Evolutionary conservation across 108 stramenopile genomes (phyloP).

Genomic region (Nitzschia putrida): DNA sequence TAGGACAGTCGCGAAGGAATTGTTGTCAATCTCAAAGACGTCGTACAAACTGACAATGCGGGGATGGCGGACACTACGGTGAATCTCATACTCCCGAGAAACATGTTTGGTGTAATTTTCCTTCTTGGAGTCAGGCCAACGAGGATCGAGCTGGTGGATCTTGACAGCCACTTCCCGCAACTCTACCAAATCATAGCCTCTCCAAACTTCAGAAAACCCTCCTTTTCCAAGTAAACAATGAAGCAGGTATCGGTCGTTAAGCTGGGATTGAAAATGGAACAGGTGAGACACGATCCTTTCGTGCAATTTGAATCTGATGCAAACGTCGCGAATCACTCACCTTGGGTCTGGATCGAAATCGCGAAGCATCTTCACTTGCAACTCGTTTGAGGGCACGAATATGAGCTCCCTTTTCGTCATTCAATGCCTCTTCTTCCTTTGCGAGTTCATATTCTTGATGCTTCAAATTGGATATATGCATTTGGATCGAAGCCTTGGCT

Average conservation of each 20-base stretch:
- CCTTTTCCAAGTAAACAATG: slow-evolving; percentile 92
- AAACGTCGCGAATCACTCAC: slow-evolving; percentile 27
- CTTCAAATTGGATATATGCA: slow-evolving; percentile 63
- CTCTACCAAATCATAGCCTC: slow-evolving; percentile 86
- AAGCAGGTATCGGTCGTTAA: slow-evolving; percentile 91
- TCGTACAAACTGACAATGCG: slow-evolving; percentile 96
- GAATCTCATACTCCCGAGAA: slow-evolving; percentile 97
- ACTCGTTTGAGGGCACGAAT: slow-evolving; percentile 76
- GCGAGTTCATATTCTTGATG: slow-evolving; percentile 59
- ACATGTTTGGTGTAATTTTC: slow-evolving; percentile 97
- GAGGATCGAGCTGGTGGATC: slow-evolving; percentile 95
- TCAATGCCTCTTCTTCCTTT: slow-evolving; percentile 63
- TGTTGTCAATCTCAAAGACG: slow-evolving; percentile 97
- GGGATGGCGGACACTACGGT: slow-evolving; percentile 92
- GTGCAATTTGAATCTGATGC: too few relatives aligned
- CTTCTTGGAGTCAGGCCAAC: slow-evolving; percentile 95
- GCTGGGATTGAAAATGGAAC: slow-evolving; percentile 32
- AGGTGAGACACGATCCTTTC: not conserved
- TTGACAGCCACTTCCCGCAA: slow-evolving; percentile 94
- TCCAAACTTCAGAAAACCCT: slow-evolving; percentile 99
- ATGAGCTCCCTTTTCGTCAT: slow-evolving; percentile 75
- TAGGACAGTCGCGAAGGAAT: slow-evolving; percentile 97
- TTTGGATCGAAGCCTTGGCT: slow-evolving; percentile 55
- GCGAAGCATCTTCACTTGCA: slow-evolving; percentile 80
- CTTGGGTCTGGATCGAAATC: slow-evolving; percentile 69